Conservation (phyloP, 257 asterid species). For the Solanum piurae region DNA sequence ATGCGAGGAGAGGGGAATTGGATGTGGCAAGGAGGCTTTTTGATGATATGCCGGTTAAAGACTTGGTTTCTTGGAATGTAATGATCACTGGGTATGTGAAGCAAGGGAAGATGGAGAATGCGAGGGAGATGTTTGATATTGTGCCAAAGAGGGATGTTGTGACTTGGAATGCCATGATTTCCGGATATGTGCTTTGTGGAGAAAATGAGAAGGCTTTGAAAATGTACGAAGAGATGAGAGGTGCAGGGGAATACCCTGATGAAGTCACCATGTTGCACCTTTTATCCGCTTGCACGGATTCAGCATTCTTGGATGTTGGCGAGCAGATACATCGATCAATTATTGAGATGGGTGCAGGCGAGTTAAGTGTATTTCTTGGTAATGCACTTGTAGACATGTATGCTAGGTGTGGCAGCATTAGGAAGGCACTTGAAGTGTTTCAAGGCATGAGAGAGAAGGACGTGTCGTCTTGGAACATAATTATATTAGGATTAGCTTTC, state of each 20-base stretch:
- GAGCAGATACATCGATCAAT: slow-evolving; percentile 44
- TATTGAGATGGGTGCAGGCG: slow-evolving; percentile 31
- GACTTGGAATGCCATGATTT: slow-evolving; percentile 65
- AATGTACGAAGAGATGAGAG: slow-evolving; percentile 50
- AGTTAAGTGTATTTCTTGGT: slow-evolving; percentile 26
- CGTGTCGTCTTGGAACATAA: slow-evolving; percentile 49
- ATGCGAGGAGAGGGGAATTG: slow-evolving; percentile 57
- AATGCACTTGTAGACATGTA: slow-evolving; percentile 75
- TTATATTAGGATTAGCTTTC: slow-evolving; percentile 49
- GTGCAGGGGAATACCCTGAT: slow-evolving; percentile 39
- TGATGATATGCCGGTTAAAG: slow-evolving; percentile 57
- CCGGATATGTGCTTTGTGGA: slow-evolving; percentile 46
- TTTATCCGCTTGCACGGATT: slow-evolving; percentile 58
- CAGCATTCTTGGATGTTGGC: slow-evolving; percentile 53
- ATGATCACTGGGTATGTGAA: slow-evolving; percentile 69
- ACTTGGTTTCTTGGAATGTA: slow-evolving; percentile 70
- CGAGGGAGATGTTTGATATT: slow-evolving; percentile 40
- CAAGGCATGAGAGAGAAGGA: slow-evolving; percentile 47
- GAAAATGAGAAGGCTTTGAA: slow-evolving; percentile 36
- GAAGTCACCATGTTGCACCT: slow-evolving; percentile 65
- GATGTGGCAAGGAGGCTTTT: slow-evolving; percentile 35
- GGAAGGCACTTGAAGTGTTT: slow-evolving; percentile 46
- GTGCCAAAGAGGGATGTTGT: slow-evolving; percentile 53
- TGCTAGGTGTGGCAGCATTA: slow-evolving; percentile 53
- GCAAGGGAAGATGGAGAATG: slow-evolving; percentile 50